These are phyloP conservation scores for Dictyostelium brefeldianum DNA, from an alignment of 78 protist species.

Conservation along the genomic window DNA sequence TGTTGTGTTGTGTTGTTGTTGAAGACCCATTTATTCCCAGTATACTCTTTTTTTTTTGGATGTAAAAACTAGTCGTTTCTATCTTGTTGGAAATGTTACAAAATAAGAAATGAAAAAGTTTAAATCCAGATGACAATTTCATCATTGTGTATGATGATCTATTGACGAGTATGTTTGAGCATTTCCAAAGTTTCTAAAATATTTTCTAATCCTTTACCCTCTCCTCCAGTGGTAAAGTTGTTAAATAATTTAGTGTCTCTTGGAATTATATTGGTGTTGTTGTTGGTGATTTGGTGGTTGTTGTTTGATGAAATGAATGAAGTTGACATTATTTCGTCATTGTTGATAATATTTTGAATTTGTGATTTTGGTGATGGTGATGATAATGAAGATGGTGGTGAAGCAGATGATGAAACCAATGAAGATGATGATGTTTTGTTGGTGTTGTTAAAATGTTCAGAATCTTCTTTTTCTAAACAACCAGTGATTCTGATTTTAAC, in stretches of 20 bases:
- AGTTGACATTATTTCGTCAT: not conserved
- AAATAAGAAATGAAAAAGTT: not conserved
- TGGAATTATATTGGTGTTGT: not conserved
- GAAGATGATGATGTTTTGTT: not conserved
- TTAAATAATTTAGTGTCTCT: not conserved
- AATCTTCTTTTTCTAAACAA: conserved; percentile 70
- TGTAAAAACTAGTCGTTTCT: too few relatives aligned
- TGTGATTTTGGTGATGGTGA: conserved; percentile 18
- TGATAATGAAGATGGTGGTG: not conserved
- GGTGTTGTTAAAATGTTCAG: conserved; percentile 1
- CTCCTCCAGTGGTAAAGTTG: conserved; percentile 23
- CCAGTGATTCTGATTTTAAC: conserved; percentile 87
- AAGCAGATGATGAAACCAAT: not conserved
- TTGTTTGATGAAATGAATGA: conserved; percentile 1
- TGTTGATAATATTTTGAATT: conserved; percentile 59
- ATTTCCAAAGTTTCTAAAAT: conserved; percentile 74
- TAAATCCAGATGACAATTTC: conserved; percentile 6
- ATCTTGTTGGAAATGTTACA: not conserved
- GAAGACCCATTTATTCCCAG: not conserved
- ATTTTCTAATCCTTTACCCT: conserved; percentile 55
- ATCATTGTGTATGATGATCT: conserved; percentile 4
- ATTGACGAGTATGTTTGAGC: conserved; percentile 67
- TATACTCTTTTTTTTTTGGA: not conserved
- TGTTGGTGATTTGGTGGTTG: not conserved
- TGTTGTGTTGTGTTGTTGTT: not conserved